phyloP scores from a whole-genome alignment of 306 rosid species.

The Biancaea sappan region DNA sequence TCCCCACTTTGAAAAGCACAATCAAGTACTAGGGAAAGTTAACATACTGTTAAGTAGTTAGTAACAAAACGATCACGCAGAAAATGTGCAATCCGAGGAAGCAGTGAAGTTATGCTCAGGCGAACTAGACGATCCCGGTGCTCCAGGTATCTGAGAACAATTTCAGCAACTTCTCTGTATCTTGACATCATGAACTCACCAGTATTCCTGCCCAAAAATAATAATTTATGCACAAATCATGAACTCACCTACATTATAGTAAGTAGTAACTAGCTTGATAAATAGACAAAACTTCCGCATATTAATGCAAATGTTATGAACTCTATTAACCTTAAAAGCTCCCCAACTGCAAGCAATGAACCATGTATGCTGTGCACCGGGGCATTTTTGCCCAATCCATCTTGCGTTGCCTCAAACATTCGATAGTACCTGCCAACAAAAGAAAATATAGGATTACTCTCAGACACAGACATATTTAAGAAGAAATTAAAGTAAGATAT shows the following conservation, averaged over 20 bases:
- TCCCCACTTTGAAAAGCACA: conserved; percentile 30
- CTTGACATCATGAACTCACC: conserved; percentile 99
- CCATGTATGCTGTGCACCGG: conserved; percentile 98
- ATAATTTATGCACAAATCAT: conserved; percentile 21
- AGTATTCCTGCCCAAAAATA: conserved; percentile 73
- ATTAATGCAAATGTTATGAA: conserved; percentile 29
- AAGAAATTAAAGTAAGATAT: conserved; percentile 20
- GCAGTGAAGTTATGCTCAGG: conserved; percentile 90
- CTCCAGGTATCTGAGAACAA: conserved; percentile 91
- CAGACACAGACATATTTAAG: not conserved
- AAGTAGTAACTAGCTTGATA: conserved; percentile 9
- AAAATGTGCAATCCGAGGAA: conserved; percentile 97
- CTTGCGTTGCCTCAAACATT: conserved; percentile 98
- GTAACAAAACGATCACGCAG: conserved; percentile 97
- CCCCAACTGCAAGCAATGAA: conserved; percentile 98
- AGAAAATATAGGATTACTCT: conserved; percentile 15
- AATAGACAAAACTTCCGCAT: conserved; percentile 5
- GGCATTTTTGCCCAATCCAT: conserved; percentile 92
- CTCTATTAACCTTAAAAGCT: conserved; percentile 82
- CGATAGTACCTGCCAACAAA: conserved; percentile 80
- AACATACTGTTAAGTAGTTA: conserved; percentile 82
- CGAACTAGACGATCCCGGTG: conserved; percentile 97
- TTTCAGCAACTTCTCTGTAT: conserved; percentile 97
- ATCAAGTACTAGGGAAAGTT: conserved; percentile 28
- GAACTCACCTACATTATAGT: not conserved